phyloP scores from a whole-genome alignment of 352 stramenopile species.

The Pseudoperonospora humuli region DNA sequence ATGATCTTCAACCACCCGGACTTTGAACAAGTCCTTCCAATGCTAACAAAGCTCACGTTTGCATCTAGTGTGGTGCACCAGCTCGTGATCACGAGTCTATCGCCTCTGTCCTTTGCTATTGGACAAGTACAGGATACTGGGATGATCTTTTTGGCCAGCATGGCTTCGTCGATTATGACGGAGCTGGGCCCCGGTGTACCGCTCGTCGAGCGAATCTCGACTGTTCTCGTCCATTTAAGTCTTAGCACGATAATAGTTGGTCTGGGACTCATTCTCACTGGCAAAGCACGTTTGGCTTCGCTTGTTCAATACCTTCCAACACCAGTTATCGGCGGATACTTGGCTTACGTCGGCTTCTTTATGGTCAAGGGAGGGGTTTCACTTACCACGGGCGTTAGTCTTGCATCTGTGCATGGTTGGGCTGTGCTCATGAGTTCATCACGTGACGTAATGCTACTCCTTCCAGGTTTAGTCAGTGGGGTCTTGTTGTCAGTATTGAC shows the following conservation, averaged over 20 bases:
- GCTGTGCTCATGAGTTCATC: slow-evolving; percentile 38
- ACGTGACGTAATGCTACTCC: slow-evolving; percentile 59
- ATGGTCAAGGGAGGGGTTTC: slow-evolving; percentile 87
- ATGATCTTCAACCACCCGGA: slow-evolving; percentile 90
- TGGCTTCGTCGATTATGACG: slow-evolving; percentile 87
- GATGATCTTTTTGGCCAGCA: slow-evolving; percentile 94
- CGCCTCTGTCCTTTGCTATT: slow-evolving; percentile 92
- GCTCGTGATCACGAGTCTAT: slow-evolving; percentile 87
- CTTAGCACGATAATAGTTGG: slow-evolving; percentile 87
- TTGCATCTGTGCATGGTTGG: slow-evolving; percentile 73
- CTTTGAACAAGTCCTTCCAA: slow-evolving; percentile 42
- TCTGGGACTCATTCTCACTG: slow-evolving; percentile 87
- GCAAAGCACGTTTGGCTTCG: slow-evolving; percentile 84
- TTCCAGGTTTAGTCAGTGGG: slow-evolving; percentile 66
- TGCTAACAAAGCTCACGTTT: slow-evolving; percentile 89
- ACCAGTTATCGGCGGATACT: slow-evolving; percentile 93
- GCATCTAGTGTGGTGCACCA: slow-evolving; percentile 92
- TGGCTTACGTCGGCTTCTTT: slow-evolving; percentile 96
- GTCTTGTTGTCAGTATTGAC: slow-evolving; percentile 65
- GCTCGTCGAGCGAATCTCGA: slow-evolving; percentile 70
- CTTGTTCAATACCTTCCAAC: slow-evolving; percentile 94
- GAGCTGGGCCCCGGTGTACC: slow-evolving; percentile 49
- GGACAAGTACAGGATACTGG: slow-evolving; percentile 94
- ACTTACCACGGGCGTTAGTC: slow-evolving; percentile 71
- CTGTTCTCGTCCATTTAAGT: slow-evolving; percentile 89